Evolutionary conservation across 2,329 filamentous ascomycete species (phyloP).

Genomic region (Ophiostoma triangulosporum): DNA sequence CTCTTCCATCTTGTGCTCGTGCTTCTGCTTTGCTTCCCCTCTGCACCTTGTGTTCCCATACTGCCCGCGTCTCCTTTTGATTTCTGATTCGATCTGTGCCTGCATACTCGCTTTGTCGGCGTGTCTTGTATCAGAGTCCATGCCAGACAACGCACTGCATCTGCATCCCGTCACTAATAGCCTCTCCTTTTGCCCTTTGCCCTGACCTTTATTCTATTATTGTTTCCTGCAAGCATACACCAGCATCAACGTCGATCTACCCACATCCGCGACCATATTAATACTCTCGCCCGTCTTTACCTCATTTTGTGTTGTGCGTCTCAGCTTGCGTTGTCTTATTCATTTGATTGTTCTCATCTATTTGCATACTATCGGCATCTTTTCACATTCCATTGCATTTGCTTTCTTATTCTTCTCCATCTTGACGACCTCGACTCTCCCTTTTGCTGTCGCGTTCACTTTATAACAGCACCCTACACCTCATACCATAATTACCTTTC

Average conservation of each 20-base stretch:
- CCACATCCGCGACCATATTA: constrained; percentile 2
- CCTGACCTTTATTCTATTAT: background rate
- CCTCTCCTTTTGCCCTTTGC: background rate
- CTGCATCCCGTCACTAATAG: background rate
- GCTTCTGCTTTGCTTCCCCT: background rate
- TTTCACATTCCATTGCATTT: background rate
- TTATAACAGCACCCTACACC: constrained; percentile 3
- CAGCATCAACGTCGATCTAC: too few relatives aligned
- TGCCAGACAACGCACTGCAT: background rate
- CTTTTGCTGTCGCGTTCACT: background rate
- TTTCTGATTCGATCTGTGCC: background rate
- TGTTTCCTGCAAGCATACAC: background rate
- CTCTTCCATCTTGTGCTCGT: constrained; percentile 14
- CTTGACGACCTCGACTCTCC: background rate
- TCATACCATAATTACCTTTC: constrained; percentile 7
- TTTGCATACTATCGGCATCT: background rate
- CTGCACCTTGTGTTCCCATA: background rate
- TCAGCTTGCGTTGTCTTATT: background rate
- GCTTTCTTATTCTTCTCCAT: background rate
- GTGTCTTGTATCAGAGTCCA: background rate
- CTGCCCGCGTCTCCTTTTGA: background rate
- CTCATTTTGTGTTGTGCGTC: background rate
- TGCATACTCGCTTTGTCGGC: background rate
- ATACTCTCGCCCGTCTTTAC: background rate
- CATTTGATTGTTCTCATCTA: background rate